These are phyloP conservation scores for Paramecium bursaria DNA, from an alignment of 73 alveolate genomes.

Conservation along the genomic window DNA sequence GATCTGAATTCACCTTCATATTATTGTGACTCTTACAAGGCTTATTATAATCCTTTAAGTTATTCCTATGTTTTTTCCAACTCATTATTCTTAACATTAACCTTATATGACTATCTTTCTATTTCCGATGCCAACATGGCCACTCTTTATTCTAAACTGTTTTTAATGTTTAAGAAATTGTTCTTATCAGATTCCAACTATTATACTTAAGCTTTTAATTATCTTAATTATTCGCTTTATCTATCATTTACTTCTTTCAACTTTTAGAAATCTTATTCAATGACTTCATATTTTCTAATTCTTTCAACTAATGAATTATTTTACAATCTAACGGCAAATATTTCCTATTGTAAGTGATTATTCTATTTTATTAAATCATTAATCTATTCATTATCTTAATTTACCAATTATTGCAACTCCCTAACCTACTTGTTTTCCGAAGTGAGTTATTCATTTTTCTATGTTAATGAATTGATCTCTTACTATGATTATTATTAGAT, in stretches of 20 bases:
- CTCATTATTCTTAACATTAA: slow-evolving; percentile 44
- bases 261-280: slow-evolving; percentile 20
- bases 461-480: too few relatives aligned
- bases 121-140: slow-evolving; percentile 55
- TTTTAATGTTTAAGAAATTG: slow-evolving; percentile 2
- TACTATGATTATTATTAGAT: background rate
- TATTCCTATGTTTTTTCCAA: slow-evolving; percentile 25
- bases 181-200: slow-evolving; percentile 16
- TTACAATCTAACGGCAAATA: slow-evolving; percentile 18
- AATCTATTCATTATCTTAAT: background rate
- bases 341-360: background rate
- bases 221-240: background rate
- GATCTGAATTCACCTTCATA: slow-evolving; percentile 58
- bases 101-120: slow-evolving; percentile 47
- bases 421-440: too few relatives aligned
- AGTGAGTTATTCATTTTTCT: slow-evolving; percentile 14
- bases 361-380: slow-evolving; percentile 37
- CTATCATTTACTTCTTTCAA: background rate
- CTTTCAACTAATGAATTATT: slow-evolving; percentile 4
- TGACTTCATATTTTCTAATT: slow-evolving; percentile 38
- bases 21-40: background rate
- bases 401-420: too few relatives aligned
- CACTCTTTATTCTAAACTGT: slow-evolving; percentile 48
- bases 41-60: slow-evolving; percentile 15
- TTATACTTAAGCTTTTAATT: background rate